Percentiles rank a stretch among this genome's conserved stretches.
Evolutionary conservation across 768 basidiomycete species (phyloP).

Genomic region (Russula dissimulans): DNA sequence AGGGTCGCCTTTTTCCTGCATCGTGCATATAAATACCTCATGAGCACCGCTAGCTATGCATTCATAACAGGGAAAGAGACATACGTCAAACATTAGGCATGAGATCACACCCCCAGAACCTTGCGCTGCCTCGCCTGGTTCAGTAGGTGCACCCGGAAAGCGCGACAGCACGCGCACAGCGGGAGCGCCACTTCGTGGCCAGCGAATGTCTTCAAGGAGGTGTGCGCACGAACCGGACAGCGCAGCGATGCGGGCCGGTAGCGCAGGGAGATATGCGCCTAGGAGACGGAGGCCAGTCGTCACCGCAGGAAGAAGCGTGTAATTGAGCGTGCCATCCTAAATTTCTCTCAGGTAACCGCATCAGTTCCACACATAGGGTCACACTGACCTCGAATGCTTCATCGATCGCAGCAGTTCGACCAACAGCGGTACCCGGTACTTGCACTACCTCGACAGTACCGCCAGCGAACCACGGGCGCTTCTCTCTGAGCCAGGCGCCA

Average conservation of each 20-base stretch:
- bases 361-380: neutral
- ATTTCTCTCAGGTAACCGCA: neutral
- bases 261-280: slow-evolving; percentile 68
- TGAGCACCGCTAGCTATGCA: neutral
- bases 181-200: slow-evolving; percentile 45
- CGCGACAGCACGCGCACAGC: slow-evolving; percentile 64
- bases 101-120: slow-evolving; percentile 16
- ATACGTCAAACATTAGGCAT: slow-evolving; percentile 15
- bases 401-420: slow-evolving; percentile 45
- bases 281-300: slow-evolving; percentile 72
- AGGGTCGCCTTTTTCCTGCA: slow-evolving; percentile 9
- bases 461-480: slow-evolving; percentile 76
- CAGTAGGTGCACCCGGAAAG: slow-evolving; percentile 29
- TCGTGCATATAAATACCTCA: too few relatives aligned
- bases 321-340: slow-evolving; percentile 83
- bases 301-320: slow-evolving; percentile 65
- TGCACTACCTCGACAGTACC: slow-evolving; percentile 78
- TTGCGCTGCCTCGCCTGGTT: slow-evolving; percentile 5
- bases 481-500: slow-evolving; percentile 52
- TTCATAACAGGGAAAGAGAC: neutral
- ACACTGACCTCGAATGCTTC: slow-evolving; percentile 69
- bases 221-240: slow-evolving; percentile 53
- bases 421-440: slow-evolving; percentile 65
- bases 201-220: slow-evolving; percentile 48
- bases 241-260: slow-evolving; percentile 64